These are phyloP conservation scores for Teratosphaeria nubilosa DNA, from an alignment of 2,329 filamentous ascomycete genomes.

Conservation along the genomic window DNA sequence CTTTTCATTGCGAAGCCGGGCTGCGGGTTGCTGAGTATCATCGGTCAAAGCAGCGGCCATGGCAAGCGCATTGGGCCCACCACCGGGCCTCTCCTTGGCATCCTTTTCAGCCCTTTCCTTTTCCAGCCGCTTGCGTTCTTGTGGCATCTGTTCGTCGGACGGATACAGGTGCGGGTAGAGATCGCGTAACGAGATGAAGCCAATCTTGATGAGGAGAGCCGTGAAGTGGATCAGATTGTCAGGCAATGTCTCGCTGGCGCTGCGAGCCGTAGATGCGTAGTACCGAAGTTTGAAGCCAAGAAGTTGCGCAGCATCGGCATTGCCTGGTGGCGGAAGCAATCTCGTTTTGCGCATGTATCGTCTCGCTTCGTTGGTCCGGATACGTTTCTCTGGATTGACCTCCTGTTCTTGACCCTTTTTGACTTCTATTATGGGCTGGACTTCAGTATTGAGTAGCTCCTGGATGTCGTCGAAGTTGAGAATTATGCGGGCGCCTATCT, in stretches of 20 bases:
- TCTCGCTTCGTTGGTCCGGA: slow-evolving; percentile 47
- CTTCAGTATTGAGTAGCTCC: slow-evolving; percentile 19
- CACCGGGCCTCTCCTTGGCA: slow-evolving; percentile 56
- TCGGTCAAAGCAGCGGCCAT: slow-evolving; percentile 80
- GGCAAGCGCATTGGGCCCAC: slow-evolving; percentile 69
- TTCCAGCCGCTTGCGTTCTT: slow-evolving; percentile 56
- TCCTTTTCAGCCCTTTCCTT: slow-evolving; percentile 74
- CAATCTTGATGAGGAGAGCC: slow-evolving; percentile 88
- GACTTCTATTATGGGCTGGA: slow-evolving; percentile 19
- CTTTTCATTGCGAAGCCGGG: slow-evolving; percentile 38
- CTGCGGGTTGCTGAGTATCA: slow-evolving; percentile 51
- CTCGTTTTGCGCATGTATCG: slow-evolving; percentile 74
- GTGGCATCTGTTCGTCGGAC: slow-evolving; percentile 70
- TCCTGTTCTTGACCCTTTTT: slow-evolving; percentile 26
- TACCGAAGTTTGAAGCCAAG: slow-evolving; percentile 96
- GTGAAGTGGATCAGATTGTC: slow-evolving; percentile 89
- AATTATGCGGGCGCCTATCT: slow-evolving; percentile 65
- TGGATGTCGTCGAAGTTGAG: slow-evolving; percentile 43
- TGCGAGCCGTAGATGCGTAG: slow-evolving; percentile 72
- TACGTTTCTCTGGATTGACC: slow-evolving; percentile 26
- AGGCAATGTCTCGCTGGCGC: slow-evolving; percentile 66
- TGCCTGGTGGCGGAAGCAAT: slow-evolving; percentile 74
- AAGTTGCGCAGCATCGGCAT: slow-evolving; percentile 83
- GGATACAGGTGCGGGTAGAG: slow-evolving; percentile 89
- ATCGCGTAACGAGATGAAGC: slow-evolving; percentile 86